Conservation (phyloP, 495 filamentous ascomycete genomes). For the Parachaetomium inaequale region DNA sequence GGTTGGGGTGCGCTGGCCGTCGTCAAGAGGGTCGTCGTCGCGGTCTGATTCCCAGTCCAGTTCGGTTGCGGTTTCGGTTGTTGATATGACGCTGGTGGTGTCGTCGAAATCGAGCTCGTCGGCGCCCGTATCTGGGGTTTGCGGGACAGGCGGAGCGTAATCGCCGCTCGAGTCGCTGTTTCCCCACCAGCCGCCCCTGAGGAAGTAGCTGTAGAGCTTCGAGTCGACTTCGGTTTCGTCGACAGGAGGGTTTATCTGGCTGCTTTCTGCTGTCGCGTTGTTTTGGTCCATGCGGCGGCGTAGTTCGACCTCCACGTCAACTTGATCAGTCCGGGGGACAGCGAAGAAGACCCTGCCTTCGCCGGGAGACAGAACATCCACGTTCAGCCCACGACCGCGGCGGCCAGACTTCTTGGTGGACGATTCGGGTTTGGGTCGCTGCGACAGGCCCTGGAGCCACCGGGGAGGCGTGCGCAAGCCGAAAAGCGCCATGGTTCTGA, state of each 20-base stretch:
- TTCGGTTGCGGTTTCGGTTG: constrained; percentile 42
- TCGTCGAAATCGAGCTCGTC: constrained; percentile 66
- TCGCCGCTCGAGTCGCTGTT: constrained; percentile 71
- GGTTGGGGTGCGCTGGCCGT: constrained; percentile 77
- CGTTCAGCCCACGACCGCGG: constrained; percentile 9
- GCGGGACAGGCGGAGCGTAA: constrained; percentile 45
- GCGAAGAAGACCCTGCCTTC: constrained; percentile 52
- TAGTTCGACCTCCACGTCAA: constrained; percentile 77
- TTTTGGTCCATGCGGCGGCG: constrained; percentile 49
- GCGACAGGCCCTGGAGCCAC: constrained; percentile 56
- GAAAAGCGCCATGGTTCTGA: constrained; percentile 54
- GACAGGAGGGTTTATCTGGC: constrained; percentile 13
- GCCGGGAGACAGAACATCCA: constrained; percentile 22
- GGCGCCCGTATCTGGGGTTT: constrained; percentile 3
- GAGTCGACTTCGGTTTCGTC: constrained; percentile 67
- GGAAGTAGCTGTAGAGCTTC: constrained; percentile 77
- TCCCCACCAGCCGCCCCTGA: constrained; percentile 75
- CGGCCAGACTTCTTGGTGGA: constrained; percentile 43
- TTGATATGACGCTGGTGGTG: constrained; percentile 71
- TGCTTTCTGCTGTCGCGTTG: constrained; percentile 15
- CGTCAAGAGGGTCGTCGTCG: constrained; percentile 35
- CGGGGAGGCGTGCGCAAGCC: constrained; percentile 61
- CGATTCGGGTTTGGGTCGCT: constrained; percentile 37
- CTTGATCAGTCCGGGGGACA: constrained; percentile 54
- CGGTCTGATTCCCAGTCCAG: constrained; percentile 55